Evolutionary conservation across 768 basidiomycete species (phyloP).

Genomic region (Mycena maculata): DNA sequence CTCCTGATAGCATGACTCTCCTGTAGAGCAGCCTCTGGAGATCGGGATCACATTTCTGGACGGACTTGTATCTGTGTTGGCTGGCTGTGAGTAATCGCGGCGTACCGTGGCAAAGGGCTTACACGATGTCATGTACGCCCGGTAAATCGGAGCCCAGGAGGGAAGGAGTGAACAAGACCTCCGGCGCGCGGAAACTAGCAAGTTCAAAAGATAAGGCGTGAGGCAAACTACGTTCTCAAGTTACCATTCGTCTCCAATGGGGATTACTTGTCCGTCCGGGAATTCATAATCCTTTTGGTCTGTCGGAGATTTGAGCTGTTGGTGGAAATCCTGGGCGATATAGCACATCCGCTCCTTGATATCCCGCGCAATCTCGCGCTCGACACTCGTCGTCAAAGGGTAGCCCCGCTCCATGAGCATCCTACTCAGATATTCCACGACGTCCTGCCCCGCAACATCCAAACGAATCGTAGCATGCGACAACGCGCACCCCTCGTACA

Average conservation of each 20-base stretch:
- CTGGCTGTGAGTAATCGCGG: neutral
- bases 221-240: neutral
- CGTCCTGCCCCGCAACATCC: conserved; percentile 1
- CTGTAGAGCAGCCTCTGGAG: neutral
- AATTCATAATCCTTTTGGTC: conserved; percentile 14
- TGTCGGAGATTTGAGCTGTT: neutral
- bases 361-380: conserved; percentile 79
- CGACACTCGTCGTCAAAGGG: conserved; percentile 76
- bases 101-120: too few species aligned
- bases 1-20: conserved; percentile 4
- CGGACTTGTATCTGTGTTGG: neutral
- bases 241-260: conserved; percentile 72
- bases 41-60: conserved; percentile 14
- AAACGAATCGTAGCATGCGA: neutral
- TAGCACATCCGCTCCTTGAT: conserved; percentile 81
- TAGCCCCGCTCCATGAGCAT: conserved; percentile 73
- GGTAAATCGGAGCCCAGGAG: conserved; percentile 70
- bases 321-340: conserved; percentile 16
- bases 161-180: conserved; percentile 77
- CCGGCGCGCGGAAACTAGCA: conserved; percentile 67
- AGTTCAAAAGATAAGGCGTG: too few species aligned
- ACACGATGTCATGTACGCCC: conserved; percentile 32
- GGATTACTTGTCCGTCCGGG: conserved; percentile 60
- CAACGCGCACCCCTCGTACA: conserved; percentile 14
- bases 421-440: neutral